Percentiles rank a stretch among this genome's conserved stretches.
These are phyloP conservation scores for Xylaria nigripes DNA, from an alignment of 495 filamentous ascomycete species.

Conservation along the genomic window DNA sequence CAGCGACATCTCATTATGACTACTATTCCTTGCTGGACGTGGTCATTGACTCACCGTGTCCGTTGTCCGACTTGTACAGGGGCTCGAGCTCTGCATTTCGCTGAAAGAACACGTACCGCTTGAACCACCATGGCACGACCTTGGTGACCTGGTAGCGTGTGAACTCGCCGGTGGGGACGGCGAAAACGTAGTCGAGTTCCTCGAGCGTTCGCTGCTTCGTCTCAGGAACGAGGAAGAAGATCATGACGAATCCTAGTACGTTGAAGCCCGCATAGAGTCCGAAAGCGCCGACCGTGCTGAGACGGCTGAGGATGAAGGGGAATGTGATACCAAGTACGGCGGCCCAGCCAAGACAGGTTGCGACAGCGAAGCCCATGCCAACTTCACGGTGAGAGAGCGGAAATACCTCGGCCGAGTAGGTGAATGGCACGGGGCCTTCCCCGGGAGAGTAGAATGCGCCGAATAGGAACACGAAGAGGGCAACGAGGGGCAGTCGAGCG, in stretches of 20 bases:
- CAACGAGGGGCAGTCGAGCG: constrained; percentile 41
- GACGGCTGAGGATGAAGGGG: constrained; percentile 50
- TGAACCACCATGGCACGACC: constrained; percentile 61
- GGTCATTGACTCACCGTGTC: not conserved
- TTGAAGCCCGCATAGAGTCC: constrained; percentile 57
- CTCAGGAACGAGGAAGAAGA: constrained; percentile 61
- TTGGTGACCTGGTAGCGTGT: constrained; percentile 55
- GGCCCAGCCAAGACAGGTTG: constrained; percentile 60
- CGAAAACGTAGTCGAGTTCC: constrained; percentile 80
- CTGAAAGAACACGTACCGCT: constrained; percentile 53
- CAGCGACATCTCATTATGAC: not conserved
- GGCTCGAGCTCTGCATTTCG: constrained; percentile 48
- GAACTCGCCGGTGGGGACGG: constrained; percentile 57
- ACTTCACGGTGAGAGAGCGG: constrained; percentile 66
- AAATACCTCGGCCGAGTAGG: constrained; percentile 72
- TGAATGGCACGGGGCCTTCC: constrained; percentile 76
- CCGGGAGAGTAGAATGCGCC: constrained; percentile 68
- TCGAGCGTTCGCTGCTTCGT: constrained; percentile 64
- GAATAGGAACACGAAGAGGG: constrained; percentile 66
- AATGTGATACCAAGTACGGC: constrained; percentile 57
- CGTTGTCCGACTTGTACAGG: constrained; percentile 45
- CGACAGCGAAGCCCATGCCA: constrained; percentile 67
- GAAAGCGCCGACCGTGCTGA: constrained; percentile 49
- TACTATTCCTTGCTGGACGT: not conserved
- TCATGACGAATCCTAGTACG: constrained; percentile 52